A percentile compares a stretch with the other conserved stretches of the same genome.
Evolutionary conservation across 768 basidiomycete genomes (phyloP).

Genomic region (Panus rudis): DNA sequence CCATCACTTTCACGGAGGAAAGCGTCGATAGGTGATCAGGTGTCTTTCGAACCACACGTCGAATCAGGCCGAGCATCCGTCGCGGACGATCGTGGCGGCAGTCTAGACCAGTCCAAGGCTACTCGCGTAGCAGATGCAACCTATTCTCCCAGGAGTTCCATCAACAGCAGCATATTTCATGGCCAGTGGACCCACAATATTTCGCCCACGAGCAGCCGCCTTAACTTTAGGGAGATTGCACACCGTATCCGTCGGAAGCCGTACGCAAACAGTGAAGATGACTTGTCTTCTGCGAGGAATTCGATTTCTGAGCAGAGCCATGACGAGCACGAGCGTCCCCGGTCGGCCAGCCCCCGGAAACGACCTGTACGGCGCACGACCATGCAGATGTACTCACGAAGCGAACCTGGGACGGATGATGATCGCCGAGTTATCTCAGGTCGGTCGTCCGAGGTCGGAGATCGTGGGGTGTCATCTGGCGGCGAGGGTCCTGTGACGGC

Average conservation of each 20-base stretch:
- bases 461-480: not conserved
- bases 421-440: conserved; percentile 1
- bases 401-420: not conserved
- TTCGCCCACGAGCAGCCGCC: conserved; percentile 39
- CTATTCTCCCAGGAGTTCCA: conserved; percentile 24
- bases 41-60: conserved; percentile 54
- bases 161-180: conserved; percentile 31
- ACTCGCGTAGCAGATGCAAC: conserved; percentile 35
- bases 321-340: conserved; percentile 9
- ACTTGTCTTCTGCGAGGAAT: conserved; percentile 36
- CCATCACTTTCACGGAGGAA: conserved; percentile 31
- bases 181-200: conserved; percentile 30
- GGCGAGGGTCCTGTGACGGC: not conserved
- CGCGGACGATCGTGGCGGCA: conserved; percentile 35
- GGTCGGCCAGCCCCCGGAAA: conserved; percentile 6
- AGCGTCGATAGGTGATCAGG: conserved; percentile 38
- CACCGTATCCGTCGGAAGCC: conserved; percentile 28
- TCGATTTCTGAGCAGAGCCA: conserved; percentile 37
- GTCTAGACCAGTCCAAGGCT: too few species aligned
- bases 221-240: conserved; percentile 32
- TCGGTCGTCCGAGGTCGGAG: not conserved
- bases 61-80: conserved; percentile 41
- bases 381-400: conserved; percentile 9
- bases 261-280: conserved; percentile 40
- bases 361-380: conserved; percentile 12